Percentiles rank a stretch among this genome's conserved stretches.
Conservation (phyloP, 2,329 filamentous ascomycete genomes). For the Talaromyces rugulosus region DNA sequence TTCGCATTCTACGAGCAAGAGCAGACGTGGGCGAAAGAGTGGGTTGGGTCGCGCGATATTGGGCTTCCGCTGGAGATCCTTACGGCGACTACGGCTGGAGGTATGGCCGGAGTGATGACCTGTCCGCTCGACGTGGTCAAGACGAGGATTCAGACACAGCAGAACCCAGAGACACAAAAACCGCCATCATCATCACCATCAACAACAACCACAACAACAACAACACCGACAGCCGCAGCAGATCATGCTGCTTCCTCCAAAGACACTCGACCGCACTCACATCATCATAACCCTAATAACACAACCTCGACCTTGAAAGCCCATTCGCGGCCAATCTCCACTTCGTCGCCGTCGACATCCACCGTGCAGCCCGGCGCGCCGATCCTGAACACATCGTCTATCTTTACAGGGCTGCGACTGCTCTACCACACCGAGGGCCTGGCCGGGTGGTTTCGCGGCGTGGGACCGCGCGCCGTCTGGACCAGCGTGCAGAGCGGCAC, state of each 20-base stretch:
- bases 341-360: slow-evolving; percentile 81
- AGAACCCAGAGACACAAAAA: slow-evolving; percentile 50
- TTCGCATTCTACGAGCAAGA: slow-evolving; percentile 99
- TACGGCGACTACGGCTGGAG: slow-evolving; percentile 84
- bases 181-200: slow-evolving; percentile 8
- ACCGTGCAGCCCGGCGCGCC: slow-evolving; percentile 73
- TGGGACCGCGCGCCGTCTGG: slow-evolving; percentile 90
- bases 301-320: slow-evolving; percentile 21
- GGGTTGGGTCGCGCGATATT: slow-evolving; percentile 76
- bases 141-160: slow-evolving; percentile 90
- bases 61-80: slow-evolving; percentile 79
- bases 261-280: slow-evolving; percentile 15
- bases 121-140: slow-evolving; percentile 97
- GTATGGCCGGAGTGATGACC: slow-evolving; percentile 88
- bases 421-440: slow-evolving; percentile 90
- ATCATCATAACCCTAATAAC: background rate
- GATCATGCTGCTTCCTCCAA: slow-evolving; percentile 44
- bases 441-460: slow-evolving; percentile 87
- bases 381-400: slow-evolving; percentile 81
- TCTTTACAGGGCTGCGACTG: slow-evolving; percentile 74
- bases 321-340: slow-evolving; percentile 75
- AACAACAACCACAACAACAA: no score
- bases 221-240: slow-evolving; percentile 24
- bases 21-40: slow-evolving; percentile 72
- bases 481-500: slow-evolving; percentile 95